phyloP scores from a whole-genome alignment of 176 grass and related monocot genomes.

The Microstegium vimineum region DNA sequence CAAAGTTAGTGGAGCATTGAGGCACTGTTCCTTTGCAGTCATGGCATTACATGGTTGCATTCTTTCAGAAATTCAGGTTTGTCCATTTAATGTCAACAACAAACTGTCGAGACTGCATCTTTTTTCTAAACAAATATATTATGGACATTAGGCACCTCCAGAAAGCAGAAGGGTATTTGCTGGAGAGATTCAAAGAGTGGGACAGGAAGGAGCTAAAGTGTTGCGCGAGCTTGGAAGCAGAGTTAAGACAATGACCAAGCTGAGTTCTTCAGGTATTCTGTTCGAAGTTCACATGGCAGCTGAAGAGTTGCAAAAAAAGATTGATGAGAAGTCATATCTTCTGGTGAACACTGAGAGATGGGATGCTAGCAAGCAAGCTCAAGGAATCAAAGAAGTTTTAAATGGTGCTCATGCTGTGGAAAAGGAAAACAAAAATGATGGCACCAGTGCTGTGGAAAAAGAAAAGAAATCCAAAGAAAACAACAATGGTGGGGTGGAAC shows the following conservation, averaged over 20 bases:
- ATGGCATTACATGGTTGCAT: conserved; percentile 99
- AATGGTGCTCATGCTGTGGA: background rate
- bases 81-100: background rate
- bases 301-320: conserved; percentile 79
- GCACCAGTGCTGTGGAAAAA: background rate
- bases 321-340: conserved; percentile 90
- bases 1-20: conserved; percentile 84
- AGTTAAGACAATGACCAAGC: conserved; percentile 82
- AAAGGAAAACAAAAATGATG: conserved; percentile 38
- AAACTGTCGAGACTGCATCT: conserved; percentile 5
- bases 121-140: conserved; percentile 5
- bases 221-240: conserved; percentile 65
- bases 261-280: conserved; percentile 60
- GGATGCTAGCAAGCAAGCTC: conserved; percentile 50
- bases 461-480: conserved; percentile 41
- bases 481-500: conserved; percentile 32
- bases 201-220: conserved; percentile 72
- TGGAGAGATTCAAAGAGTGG: conserved; percentile 68
- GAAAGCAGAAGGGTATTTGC: conserved; percentile 75
- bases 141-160: conserved; percentile 66
- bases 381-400: conserved; percentile 43
- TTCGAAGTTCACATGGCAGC: conserved; percentile 68
- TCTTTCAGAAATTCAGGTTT: conserved; percentile 98
- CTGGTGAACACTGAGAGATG: conserved; percentile 85
- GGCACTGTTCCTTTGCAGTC: conserved; percentile 88